phyloP scores from a whole-genome alignment of 1,139 yeast genomes.

The Candida glucosophila region DNA sequence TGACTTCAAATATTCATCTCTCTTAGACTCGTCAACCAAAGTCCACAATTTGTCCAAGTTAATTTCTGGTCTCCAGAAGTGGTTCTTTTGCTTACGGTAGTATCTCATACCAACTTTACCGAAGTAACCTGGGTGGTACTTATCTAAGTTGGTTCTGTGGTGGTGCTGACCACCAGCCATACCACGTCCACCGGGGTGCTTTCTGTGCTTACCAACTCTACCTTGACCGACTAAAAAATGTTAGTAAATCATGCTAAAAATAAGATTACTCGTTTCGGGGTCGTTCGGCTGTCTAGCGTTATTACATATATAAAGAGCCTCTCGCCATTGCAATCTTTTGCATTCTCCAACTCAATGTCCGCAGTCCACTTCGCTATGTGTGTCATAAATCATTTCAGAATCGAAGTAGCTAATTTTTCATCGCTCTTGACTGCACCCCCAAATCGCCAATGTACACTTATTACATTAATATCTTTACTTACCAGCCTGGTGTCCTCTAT shows the following conservation, averaged over 20 bases:
- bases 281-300: too few species aligned
- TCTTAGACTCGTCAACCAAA: slow-evolving; percentile 87
- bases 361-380: too few species aligned
- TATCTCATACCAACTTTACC: slow-evolving; percentile 99
- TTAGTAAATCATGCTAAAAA: slow-evolving; percentile 21
- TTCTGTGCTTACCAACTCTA: slow-evolving; percentile 99
- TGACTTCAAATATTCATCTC: slow-evolving; percentile 86
- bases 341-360: too few species aligned
- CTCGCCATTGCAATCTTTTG: too few species aligned
- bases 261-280: too few species aligned
- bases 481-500: slow-evolving; percentile 99
- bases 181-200: slow-evolving; percentile 99
- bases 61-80: slow-evolving; percentile 97
- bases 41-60: slow-evolving; percentile 99
- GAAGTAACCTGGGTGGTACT: slow-evolving; percentile 99
- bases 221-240: slow-evolving; percentile 91
- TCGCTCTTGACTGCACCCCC: slow-evolving; percentile 1
- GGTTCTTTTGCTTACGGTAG: slow-evolving; percentile 96
- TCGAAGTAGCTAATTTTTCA: too few species aligned
- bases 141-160: slow-evolving; percentile 99
- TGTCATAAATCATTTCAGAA: too few species aligned
- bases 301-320: too few species aligned
- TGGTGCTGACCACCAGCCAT: slow-evolving; percentile 99
- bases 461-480: slow-evolving; percentile 29
- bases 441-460: not conserved